phyloP scores from a whole-genome alignment of 257 asterid genomes.

The Solanum boliviense region DNA sequence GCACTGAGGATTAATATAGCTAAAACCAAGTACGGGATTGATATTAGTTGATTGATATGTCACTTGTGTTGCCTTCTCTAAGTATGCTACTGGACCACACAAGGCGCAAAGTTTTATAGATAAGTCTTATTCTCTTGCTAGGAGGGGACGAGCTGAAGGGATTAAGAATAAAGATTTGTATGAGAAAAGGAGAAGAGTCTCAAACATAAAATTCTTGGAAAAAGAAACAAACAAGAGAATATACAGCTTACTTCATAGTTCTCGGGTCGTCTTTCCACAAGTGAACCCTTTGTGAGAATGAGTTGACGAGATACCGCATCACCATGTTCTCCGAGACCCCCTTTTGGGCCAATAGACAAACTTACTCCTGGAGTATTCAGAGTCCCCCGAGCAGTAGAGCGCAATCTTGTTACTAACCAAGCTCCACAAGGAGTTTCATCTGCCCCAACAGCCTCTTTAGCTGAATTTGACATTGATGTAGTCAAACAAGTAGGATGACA shows the following conservation, averaged over 20 bases:
- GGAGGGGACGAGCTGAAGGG: neutral
- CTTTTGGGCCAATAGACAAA: conserved; percentile 88
- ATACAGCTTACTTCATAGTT: conserved; percentile 84
- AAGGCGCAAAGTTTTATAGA: neutral
- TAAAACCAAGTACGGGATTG: neutral
- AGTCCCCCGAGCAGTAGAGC: conserved; percentile 93
- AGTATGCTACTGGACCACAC: neutral
- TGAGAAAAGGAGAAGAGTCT: neutral
- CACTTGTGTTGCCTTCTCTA: neutral
- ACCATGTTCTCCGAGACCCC: conserved; percentile 92
- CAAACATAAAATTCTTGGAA: neutral
- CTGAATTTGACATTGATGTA: conserved; percentile 32
- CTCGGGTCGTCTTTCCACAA: conserved; percentile 94
- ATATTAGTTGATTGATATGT: neutral
- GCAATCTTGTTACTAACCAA: conserved; percentile 93
- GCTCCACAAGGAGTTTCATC: conserved; percentile 93
- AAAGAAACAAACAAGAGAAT: neutral
- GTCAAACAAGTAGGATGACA: conserved; percentile 1
- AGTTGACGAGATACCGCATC: conserved; percentile 96
- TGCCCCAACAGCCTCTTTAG: conserved; percentile 93
- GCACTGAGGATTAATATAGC: neutral
- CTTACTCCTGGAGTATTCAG: conserved; percentile 62
- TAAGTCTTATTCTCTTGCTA: neutral
- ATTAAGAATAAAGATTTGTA: neutral
- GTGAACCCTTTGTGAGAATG: conserved; percentile 81